phyloP scores from a whole-genome alignment of 2,329 filamentous ascomycete genomes.

The Pseudogymnoascus sp. region DNA sequence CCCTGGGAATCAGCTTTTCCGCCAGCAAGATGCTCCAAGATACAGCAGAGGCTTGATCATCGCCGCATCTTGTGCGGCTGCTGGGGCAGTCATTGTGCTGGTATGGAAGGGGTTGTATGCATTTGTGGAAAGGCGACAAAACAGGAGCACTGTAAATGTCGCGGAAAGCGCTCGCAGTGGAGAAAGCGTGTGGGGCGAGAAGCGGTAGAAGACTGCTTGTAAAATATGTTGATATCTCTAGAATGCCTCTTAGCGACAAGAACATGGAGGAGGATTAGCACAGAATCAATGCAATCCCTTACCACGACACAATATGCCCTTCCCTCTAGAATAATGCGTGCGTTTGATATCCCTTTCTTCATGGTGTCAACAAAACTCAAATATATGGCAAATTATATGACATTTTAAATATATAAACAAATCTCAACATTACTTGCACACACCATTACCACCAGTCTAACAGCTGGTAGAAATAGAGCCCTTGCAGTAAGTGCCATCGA shows the following conservation, averaged over 20 bases:
- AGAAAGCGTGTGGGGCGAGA: background rate
- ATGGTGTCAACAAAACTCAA: background rate
- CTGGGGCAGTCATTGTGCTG: slow-evolving; percentile 7
- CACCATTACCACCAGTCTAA: background rate
- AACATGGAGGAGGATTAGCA: background rate
- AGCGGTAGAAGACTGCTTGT: background rate
- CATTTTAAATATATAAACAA: background rate
- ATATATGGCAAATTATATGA: background rate
- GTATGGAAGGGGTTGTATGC: slow-evolving; percentile 10
- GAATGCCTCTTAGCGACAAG: background rate
- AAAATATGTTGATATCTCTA: background rate
- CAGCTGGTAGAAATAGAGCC: slow-evolving; percentile 16
- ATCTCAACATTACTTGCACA: background rate
- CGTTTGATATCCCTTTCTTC: background rate
- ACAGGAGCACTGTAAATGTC: background rate
- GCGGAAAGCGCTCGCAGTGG: background rate
- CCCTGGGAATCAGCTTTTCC: slow-evolving; percentile 11
- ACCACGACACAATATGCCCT: background rate
- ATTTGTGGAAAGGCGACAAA: background rate
- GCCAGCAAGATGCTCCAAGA: slow-evolving; percentile 9
- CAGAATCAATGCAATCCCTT: background rate
- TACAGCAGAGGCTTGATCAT: slow-evolving; percentile 9
- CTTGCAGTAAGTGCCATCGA: slow-evolving; percentile 31
- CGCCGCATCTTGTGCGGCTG: slow-evolving; percentile 3
- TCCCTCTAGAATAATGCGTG: no score